Base-by-base conservation (phyloP, 2,329 filamentous ascomycete genomes). In the Monosporascus sp. region DNA sequence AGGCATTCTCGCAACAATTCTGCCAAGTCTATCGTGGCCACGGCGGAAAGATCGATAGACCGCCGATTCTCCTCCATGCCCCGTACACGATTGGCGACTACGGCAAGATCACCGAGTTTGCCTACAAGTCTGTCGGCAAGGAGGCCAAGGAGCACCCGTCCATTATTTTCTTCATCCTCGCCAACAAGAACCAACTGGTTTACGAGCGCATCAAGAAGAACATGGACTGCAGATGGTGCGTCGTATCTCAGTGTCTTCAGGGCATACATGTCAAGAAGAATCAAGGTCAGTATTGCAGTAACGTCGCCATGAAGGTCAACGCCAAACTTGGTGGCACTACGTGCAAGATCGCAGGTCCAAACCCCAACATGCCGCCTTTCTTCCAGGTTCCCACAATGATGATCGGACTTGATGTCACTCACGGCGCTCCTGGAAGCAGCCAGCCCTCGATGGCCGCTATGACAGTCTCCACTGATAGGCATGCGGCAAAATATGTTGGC, bases 291-390 rank as follows among this genome's bases (percentile, higher is more conserved):
- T 97, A 97, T 71, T 87, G 89, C 64, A 94, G 89, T 1, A 99
- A 99, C 57, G 91, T 99, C 0, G 82, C 85, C 58, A 94, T 99
- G 90, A 99, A 99, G 75, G 85, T 99, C 60, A 97, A 99, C 63
- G 88, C 90, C 3, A 99, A 99, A 75, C 80, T 99, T 2, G 94
- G 94, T 16, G 94, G 94, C 6, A 80, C 83, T 0, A 97, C 91
- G 1, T 85, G 74, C 50, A 76, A 68, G 45, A 66, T 74, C 8
- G 56, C 65, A 38, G 66, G 58, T 50, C 70, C 63, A 64, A 71
- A 14, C 45, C 71, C 22, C 65, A 70, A 49, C 65, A 69, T 48
- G 48, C 63, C 67, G 19, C 60, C 64, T 3, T 77, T 75, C 56
- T 80, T 79, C 61, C 65, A 67, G 1, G 66, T 65, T 0, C 80